These are phyloP conservation scores for Halteria grandinella DNA, from an alignment of 73 alveolate genomes.

Conservation along the genomic window DNA sequence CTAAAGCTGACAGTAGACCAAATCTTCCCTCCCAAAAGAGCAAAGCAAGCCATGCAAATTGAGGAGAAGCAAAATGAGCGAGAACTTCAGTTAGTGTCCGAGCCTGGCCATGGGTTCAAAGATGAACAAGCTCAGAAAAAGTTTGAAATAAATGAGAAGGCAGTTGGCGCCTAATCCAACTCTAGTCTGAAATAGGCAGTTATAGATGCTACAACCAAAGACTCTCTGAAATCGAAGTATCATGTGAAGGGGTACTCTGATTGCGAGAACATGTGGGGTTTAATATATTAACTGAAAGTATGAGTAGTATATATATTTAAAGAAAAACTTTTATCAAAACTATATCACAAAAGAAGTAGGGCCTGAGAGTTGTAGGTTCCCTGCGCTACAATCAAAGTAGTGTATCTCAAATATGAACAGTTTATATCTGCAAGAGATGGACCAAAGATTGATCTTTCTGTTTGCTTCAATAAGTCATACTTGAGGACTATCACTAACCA, in stretches of 20 bases:
- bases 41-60: too few relatives aligned
- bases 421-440: too few relatives aligned
- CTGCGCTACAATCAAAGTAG: neutral
- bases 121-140: neutral
- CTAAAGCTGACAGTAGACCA: slow-evolving; percentile 78
- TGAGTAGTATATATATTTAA: neutral
- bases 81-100: neutral
- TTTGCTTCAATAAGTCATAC: slow-evolving; percentile 6
- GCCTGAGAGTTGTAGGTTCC: slow-evolving; percentile 17
- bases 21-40: slow-evolving; percentile 80
- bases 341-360: slow-evolving; percentile 1
- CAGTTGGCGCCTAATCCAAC: neutral
- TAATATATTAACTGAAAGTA: neutral
- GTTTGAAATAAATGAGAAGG: neutral
- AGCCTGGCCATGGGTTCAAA: neutral
- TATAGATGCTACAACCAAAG: neutral
- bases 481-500: neutral
- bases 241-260: slow-evolving; percentile 26
- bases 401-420: neutral
- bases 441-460: too few relatives aligned
- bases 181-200: neutral
- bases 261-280: slow-evolving; percentile 3
- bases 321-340: neutral
- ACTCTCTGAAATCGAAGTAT: neutral
- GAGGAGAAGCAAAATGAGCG: too few relatives aligned